Percentiles rank a stretch among this genome's conserved stretches.
Evolutionary conservation across 2,329 filamentous ascomycete species (phyloP).

Genomic region (Verticillium tricorpus): DNA sequence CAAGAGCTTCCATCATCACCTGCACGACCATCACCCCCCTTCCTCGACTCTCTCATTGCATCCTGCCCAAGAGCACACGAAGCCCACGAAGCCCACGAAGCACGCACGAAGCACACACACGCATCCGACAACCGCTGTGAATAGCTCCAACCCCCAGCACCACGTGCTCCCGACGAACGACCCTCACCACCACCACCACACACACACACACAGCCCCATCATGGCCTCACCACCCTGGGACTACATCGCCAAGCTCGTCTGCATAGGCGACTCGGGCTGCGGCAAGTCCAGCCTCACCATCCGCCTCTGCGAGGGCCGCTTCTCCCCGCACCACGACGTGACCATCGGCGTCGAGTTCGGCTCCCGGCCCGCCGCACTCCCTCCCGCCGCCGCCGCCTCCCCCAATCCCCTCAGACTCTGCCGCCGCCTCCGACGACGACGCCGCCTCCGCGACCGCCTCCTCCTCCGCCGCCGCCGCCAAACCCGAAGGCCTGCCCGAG

Average conservation of each 20-base stretch:
- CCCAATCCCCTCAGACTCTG: slow-evolving; percentile 13
- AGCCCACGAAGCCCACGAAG: background rate
- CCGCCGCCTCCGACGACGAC: slow-evolving; percentile 8
- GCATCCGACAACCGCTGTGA: background rate
- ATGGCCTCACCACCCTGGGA: slow-evolving; percentile 78
- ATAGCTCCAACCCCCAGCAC: background rate
- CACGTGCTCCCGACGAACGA: background rate
- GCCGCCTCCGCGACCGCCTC: slow-evolving; percentile 6
- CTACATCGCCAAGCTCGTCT: slow-evolving; percentile 98
- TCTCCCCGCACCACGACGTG: slow-evolving; percentile 91
- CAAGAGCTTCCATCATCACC: background rate
- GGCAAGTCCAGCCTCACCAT: slow-evolving; percentile 94
- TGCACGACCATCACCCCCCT: background rate
- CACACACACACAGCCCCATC: slow-evolving; percentile 13
- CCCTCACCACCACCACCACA: background rate
- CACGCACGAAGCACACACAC: too few species aligned
- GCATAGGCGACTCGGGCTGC: slow-evolving; percentile 92
- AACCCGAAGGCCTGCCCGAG: slow-evolving; percentile 43
- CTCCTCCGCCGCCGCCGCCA: slow-evolving; percentile 10
- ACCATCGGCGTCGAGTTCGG: slow-evolving; percentile 97
- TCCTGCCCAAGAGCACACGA: background rate
- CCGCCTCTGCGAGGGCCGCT: slow-evolving; percentile 92
- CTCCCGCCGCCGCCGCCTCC: slow-evolving; percentile 32
- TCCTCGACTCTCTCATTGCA: background rate
- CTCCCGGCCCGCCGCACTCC: slow-evolving; percentile 76